Evolutionary conservation across 2,329 filamentous ascomycete genomes (phyloP).

Genomic region (Calycina herbarum): DNA sequence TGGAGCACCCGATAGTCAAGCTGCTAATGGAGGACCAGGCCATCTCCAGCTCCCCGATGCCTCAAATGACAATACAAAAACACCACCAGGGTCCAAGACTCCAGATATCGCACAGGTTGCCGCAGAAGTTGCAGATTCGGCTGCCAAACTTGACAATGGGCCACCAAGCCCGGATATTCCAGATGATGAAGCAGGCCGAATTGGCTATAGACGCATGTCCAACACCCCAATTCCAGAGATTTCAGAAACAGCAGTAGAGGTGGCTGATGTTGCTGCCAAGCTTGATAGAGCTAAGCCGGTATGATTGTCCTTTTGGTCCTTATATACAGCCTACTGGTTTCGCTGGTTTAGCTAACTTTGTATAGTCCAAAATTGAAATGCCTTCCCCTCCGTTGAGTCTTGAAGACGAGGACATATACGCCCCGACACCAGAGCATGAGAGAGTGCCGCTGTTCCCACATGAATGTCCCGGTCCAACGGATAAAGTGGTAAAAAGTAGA

Average conservation of each 20-base stretch:
- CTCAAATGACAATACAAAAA: conserved; percentile 30
- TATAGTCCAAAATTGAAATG: conserved; percentile 11
- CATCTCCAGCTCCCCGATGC: not conserved
- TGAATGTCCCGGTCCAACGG: conserved; percentile 28
- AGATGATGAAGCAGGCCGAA: conserved; percentile 38
- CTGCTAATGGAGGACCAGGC: not conserved
- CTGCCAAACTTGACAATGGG: conserved; percentile 33
- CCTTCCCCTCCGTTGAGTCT: not conserved
- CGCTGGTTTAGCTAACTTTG: not conserved
- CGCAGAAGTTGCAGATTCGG: conserved; percentile 33
- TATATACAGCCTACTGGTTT: not conserved
- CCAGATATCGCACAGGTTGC: conserved; percentile 31
- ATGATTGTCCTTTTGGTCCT: conserved; percentile 5
- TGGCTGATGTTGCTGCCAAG: conserved; percentile 44
- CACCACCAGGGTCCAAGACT: conserved; percentile 31
- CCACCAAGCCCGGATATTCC: conserved; percentile 38
- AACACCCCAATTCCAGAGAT: conserved; percentile 44
- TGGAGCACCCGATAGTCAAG: not conserved
- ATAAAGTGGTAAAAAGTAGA: conserved; percentile 16
- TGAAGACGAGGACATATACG: conserved; percentile 13
- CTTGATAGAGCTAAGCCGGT: conserved; percentile 36
- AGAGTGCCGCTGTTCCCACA: conserved; percentile 35
- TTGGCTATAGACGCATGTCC: conserved; percentile 40
- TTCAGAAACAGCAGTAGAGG: conserved; percentile 46
- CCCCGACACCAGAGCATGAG: conserved; percentile 32